phyloP scores from a whole-genome alignment of 208 protist species.

The Trypanosoma platydactyli region DNA sequence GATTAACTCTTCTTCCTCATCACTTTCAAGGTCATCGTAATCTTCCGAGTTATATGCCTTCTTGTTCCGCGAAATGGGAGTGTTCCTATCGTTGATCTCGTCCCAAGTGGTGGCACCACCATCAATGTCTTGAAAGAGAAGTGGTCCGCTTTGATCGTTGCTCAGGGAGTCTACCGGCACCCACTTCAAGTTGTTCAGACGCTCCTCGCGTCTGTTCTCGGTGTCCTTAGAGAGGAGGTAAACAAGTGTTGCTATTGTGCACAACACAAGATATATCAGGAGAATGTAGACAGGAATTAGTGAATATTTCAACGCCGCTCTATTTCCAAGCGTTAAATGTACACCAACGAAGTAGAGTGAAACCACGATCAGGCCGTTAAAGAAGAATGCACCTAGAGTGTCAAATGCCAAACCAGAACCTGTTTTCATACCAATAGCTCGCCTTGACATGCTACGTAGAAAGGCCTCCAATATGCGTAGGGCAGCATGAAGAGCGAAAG shows the following conservation, averaged over 20 bases:
- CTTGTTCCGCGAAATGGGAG: slow-evolving; percentile 33
- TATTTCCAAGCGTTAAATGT: slow-evolving; percentile 57
- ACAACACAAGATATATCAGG: slow-evolving; percentile 67
- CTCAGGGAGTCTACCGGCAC: slow-evolving; percentile 9
- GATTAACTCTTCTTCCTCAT: slow-evolving; percentile 47
- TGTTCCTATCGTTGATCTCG: slow-evolving; percentile 44
- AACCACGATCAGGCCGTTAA: slow-evolving; percentile 73
- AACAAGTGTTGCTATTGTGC: slow-evolving; percentile 64
- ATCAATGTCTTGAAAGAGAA: slow-evolving; percentile 19
- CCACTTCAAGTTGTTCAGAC: slow-evolving; percentile 32
- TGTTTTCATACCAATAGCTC: slow-evolving; percentile 65
- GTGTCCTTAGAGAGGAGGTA: slow-evolving; percentile 42
- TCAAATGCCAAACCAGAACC: slow-evolving; percentile 72
- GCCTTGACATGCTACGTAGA: slow-evolving; percentile 72
- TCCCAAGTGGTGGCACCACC: slow-evolving; percentile 35
- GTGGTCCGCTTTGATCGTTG: not conserved
- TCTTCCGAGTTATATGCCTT: slow-evolving; percentile 15
- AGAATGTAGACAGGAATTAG: slow-evolving; percentile 81
- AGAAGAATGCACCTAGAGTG: slow-evolving; percentile 81
- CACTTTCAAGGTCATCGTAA: slow-evolving; percentile 54
- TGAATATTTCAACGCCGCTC: slow-evolving; percentile 37
- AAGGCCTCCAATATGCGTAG: slow-evolving; percentile 75
- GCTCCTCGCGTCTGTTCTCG: slow-evolving; percentile 35
- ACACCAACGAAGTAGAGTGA: slow-evolving; percentile 84
- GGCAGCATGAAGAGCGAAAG: slow-evolving; percentile 56